phyloP scores from a whole-genome alignment of 805 yeast species.

The Spencermartinsiella europaea region DNA sequence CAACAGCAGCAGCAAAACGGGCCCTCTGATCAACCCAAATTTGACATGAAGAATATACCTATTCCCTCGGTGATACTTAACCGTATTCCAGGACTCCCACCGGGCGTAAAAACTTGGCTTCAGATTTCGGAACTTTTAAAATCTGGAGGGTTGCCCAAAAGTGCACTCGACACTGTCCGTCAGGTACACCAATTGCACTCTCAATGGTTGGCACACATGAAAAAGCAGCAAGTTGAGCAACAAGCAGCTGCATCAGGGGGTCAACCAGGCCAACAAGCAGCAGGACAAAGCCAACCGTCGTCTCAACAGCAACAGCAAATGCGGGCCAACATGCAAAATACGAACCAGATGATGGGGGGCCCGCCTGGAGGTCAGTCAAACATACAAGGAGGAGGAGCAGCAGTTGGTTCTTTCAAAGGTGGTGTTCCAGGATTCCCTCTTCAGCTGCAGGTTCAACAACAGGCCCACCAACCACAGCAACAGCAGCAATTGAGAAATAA shows the following conservation, averaged over 20 bases:
- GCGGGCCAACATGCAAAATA: not conserved
- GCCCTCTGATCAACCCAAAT: constrained; percentile 28
- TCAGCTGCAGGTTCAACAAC: constrained; percentile 7
- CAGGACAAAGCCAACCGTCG: constrained; percentile 19
- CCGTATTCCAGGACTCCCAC: constrained; percentile 72
- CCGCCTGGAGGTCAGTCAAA: not conserved
- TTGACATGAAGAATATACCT: constrained; percentile 52
- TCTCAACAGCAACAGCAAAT: constrained; percentile 7
- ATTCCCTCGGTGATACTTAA: constrained; percentile 65
- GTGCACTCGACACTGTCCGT: constrained; percentile 54
- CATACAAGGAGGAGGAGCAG: not conserved
- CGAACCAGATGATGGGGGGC: not conserved
- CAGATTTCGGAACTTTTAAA: constrained; percentile 62
- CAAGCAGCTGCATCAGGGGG: constrained; percentile 10
- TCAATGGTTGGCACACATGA: constrained; percentile 18
- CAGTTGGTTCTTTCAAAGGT: not conserved
- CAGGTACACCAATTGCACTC: constrained; percentile 50
- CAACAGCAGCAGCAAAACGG: constrained; percentile 29
- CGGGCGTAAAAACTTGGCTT: constrained; percentile 75
- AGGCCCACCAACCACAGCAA: constrained; percentile 9
- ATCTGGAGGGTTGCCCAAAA: constrained; percentile 52
- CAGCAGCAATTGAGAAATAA: not conserved
- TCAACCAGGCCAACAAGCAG: constrained; percentile 7
- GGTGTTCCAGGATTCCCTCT: not conserved
- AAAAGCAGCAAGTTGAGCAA: constrained; percentile 11